phyloP scores from a whole-genome alignment of 192 early-diverging fungal genomes.

The Coemansia sp. region DNA sequence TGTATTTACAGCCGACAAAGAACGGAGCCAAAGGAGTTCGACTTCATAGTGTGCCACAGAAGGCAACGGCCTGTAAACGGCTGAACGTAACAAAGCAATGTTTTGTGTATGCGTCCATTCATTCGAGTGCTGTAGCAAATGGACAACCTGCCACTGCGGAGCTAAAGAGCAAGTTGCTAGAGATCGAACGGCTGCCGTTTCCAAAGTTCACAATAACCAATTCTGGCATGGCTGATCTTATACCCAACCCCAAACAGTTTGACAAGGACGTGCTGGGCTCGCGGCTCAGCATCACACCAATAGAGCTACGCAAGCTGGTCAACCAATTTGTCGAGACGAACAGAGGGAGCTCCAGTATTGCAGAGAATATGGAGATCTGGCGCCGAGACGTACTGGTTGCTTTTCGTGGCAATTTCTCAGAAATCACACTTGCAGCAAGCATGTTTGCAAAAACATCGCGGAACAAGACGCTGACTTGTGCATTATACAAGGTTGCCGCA shows the following conservation, averaged over 20 bases:
- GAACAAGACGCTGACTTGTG: constrained; percentile 27
- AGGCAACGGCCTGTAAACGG: neutral
- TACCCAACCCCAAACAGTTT: constrained; percentile 13
- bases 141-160: neutral
- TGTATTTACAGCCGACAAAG: constrained; percentile 3
- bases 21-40: neutral
- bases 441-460: constrained; percentile 15
- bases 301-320: constrained; percentile 14
- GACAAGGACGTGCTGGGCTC: constrained; percentile 6
- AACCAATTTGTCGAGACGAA: constrained; percentile 15
- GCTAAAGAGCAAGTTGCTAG: constrained; percentile 5
- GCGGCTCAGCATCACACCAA: constrained; percentile 7
- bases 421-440: constrained; percentile 20
- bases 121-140: neutral
- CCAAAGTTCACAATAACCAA: constrained; percentile 10
- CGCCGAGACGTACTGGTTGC: constrained; percentile 17
- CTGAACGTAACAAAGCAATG: neutral
- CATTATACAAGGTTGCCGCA: constrained; percentile 42
- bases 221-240: constrained; percentile 3
- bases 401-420: constrained; percentile 13
- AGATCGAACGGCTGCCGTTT: constrained; percentile 13
- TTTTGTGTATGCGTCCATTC: neutral
- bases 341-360: neutral
- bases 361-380: constrained; percentile 27
- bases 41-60: neutral